phyloP scores from a whole-genome alignment of 176 grass and related monocot genomes.

The barley (Hordeum vulgare) region DNA sequence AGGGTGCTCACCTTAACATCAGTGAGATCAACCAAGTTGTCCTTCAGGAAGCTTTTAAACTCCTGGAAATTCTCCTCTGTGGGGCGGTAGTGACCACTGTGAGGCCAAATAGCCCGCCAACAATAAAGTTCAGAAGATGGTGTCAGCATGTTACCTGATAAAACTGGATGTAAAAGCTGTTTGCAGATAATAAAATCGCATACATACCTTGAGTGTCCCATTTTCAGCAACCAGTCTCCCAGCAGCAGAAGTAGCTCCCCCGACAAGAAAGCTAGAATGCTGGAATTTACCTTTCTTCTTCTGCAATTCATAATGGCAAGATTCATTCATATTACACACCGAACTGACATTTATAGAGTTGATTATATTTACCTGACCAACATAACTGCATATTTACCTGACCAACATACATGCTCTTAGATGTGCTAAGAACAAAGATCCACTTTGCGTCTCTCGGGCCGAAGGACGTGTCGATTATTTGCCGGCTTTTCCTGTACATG shows the following conservation, averaged over 20 bases:
- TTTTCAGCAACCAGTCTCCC: constrained; percentile 77
- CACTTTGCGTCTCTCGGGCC: constrained; percentile 59
- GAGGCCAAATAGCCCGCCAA: constrained; percentile 84
- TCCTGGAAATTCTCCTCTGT: constrained; percentile 90
- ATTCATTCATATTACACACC: not conserved
- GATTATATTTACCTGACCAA: no score
- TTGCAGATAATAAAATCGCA: not conserved
- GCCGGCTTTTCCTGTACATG: constrained; percentile 58
- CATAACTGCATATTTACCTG: constrained; percentile 48
- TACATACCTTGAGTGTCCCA: constrained; percentile 57
- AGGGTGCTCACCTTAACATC: constrained; percentile 67
- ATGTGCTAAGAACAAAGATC: constrained; percentile 97
- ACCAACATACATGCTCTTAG: constrained; percentile 69
- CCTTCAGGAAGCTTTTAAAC: constrained; percentile 71
- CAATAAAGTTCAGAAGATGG: not conserved
- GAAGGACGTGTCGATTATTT: constrained; percentile 52
- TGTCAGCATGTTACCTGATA: not conserved
- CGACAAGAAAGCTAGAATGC: constrained; percentile 94
- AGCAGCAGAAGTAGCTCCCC: constrained; percentile 86
- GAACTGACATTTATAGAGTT: not conserved
- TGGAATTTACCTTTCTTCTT: constrained; percentile 97
- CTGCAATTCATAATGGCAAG: constrained; percentile 30
- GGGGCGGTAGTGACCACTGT: constrained; percentile 86
- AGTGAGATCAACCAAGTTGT: constrained; percentile 74
- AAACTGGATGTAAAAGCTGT: not conserved